Percentiles rank a stretch among this genome's conserved stretches.
Conservation (phyloP, 495 filamentous ascomycete species). For the Penicillium fimorum region DNA sequence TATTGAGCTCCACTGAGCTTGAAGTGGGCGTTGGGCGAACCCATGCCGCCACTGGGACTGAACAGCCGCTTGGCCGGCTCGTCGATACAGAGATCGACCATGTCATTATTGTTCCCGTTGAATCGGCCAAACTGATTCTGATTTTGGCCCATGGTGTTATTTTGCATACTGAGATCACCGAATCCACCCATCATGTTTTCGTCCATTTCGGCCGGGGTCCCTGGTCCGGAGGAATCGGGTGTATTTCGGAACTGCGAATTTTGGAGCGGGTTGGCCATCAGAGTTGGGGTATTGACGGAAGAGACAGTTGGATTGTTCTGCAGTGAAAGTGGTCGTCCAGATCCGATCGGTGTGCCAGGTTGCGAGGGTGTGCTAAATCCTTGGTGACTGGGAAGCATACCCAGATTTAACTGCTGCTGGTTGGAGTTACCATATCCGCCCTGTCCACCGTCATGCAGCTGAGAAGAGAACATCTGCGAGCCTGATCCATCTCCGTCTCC, state of each 20-base stretch:
- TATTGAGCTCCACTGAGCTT: slow-evolving; percentile 70
- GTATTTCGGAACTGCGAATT: slow-evolving; percentile 64
- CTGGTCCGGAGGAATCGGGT: slow-evolving; percentile 71
- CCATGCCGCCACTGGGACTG: slow-evolving; percentile 75
- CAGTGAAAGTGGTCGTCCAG: slow-evolving; percentile 61
- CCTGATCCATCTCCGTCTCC: slow-evolving; percentile 62
- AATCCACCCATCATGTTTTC: slow-evolving; percentile 57
- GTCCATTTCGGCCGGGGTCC: slow-evolving; percentile 65
- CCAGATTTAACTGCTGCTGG: slow-evolving; percentile 71
- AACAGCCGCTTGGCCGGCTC: slow-evolving; percentile 93
- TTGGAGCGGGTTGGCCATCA: slow-evolving; percentile 64
- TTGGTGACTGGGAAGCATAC: slow-evolving; percentile 67
- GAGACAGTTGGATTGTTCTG: slow-evolving; percentile 97
- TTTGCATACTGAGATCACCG: slow-evolving; percentile 54
- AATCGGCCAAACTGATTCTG: slow-evolving; percentile 50
- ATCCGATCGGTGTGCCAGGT: slow-evolving; percentile 79
- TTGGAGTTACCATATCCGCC: slow-evolving; percentile 73
- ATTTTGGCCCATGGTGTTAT: slow-evolving; percentile 56
- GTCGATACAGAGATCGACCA: slow-evolving; percentile 81
- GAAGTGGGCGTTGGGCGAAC: slow-evolving; percentile 65
- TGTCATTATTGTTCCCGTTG: slow-evolving; percentile 48
- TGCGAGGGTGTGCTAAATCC: slow-evolving; percentile 75
- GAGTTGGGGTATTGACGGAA: slow-evolving; percentile 90
- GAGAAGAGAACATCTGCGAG: slow-evolving; percentile 57
- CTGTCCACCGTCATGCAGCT: slow-evolving; percentile 52